Evolutionary conservation across 129 eudicot species (phyloP).

Genomic region (Deinandra increscens): DNA sequence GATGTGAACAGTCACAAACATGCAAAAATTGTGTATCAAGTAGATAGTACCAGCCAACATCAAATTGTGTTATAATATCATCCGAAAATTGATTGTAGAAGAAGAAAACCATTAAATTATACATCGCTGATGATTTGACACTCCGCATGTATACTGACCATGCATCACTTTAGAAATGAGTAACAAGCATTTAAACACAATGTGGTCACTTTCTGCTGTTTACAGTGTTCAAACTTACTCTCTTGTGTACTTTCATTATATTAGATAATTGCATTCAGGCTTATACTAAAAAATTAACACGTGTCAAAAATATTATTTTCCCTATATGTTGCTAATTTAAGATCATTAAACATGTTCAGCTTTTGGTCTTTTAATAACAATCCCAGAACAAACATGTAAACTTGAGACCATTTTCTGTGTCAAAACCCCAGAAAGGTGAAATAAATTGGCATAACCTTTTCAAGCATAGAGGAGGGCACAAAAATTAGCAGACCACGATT

Average conservation of each 20-base stretch:
- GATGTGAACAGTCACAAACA: background rate
- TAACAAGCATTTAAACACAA: conserved; percentile 1
- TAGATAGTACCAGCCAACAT: background rate
- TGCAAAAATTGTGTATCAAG: background rate
- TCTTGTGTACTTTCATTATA: background rate
- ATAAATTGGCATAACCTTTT: background rate
- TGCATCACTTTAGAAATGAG: conserved; percentile 1
- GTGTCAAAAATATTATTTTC: background rate
- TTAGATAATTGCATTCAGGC: background rate
- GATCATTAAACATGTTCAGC: background rate
- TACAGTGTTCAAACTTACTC: background rate
- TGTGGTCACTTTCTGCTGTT: background rate
- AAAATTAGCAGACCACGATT: background rate
- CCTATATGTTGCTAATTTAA: background rate
- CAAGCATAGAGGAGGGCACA: background rate
- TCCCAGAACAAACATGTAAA: background rate
- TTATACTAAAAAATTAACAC: conserved; percentile 2
- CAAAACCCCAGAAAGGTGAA: background rate
- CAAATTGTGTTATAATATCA: conserved; percentile 13
- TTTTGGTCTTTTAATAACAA: conserved; percentile 7
- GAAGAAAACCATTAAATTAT: background rate
- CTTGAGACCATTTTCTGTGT: background rate
- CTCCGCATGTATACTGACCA: background rate
- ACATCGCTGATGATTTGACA: background rate
- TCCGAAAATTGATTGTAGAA: background rate